Conservation (phyloP, 768 basidiomycete genomes). For the Pisolithus albus region DNA sequence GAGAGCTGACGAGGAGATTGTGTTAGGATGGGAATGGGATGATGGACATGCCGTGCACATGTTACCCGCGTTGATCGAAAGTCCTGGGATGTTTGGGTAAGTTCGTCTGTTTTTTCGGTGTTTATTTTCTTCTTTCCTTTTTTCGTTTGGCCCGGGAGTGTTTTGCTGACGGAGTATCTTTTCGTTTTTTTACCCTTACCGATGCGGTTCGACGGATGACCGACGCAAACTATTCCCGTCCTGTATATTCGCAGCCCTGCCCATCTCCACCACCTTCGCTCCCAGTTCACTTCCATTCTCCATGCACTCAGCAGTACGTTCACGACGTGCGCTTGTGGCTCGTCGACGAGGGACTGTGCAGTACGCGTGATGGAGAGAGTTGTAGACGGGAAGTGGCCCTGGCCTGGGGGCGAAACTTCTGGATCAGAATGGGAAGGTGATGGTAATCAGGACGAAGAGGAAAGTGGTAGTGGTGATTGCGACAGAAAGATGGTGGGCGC, state of each 20-base stretch:
- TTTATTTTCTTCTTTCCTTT: background rate
- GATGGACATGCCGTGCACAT: slow-evolving; percentile 81
- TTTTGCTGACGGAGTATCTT: background rate
- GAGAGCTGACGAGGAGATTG: slow-evolving; percentile 74
- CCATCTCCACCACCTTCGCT: slow-evolving; percentile 46
- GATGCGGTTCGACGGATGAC: no score
- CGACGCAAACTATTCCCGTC: background rate
- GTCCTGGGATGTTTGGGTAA: slow-evolving; percentile 52
- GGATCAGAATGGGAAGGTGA: background rate
- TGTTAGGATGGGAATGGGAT: slow-evolving; percentile 96
- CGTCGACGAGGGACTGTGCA: slow-evolving; percentile 55
- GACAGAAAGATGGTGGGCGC: background rate
- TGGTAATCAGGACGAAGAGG: background rate
- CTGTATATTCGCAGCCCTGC: slow-evolving; percentile 30
- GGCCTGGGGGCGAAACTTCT: slow-evolving; percentile 15
- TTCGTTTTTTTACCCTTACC: background rate
- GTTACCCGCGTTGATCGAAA: slow-evolving; percentile 59
- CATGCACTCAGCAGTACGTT: slow-evolving; percentile 66
- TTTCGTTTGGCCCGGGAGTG: no score
- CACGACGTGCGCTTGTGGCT: slow-evolving; percentile 69
- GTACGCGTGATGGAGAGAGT: slow-evolving; percentile 59
- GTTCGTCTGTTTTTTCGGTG: slow-evolving; percentile 23
- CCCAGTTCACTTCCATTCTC: slow-evolving; percentile 64
- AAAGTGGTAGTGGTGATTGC: no score
- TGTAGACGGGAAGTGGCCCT: slow-evolving; percentile 37